phyloP scores from a whole-genome alignment of 2,329 filamentous ascomycete species.

The Cercospora sojina region DNA sequence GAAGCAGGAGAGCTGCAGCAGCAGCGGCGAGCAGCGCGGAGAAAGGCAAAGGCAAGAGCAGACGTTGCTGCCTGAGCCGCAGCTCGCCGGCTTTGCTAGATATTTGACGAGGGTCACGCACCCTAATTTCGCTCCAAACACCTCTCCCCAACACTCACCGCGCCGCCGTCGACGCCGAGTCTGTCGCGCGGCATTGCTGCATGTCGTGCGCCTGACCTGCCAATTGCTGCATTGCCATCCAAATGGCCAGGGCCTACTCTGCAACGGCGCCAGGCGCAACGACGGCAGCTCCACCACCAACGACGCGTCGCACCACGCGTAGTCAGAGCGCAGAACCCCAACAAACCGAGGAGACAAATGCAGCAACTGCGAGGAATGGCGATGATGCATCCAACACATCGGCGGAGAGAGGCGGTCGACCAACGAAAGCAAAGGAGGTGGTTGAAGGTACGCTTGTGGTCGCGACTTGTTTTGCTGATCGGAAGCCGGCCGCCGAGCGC shows the following conservation, averaged over 20 bases:
- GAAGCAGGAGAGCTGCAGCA: background rate
- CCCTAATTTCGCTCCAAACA: background rate
- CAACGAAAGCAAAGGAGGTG: background rate
- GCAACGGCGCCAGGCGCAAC: constrained; percentile 10
- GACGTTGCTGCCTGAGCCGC: background rate
- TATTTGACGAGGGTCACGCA: background rate
- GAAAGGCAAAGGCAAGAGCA: background rate
- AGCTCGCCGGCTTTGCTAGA: background rate
- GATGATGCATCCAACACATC: background rate
- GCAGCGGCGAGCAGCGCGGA: background rate
- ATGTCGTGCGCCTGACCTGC: background rate
- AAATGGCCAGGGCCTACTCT: constrained; percentile 15
- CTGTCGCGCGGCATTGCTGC: background rate
- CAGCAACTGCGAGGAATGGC: background rate
- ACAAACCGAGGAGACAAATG: background rate
- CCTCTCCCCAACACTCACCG: background rate
- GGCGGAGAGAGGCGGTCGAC: constrained; percentile 1
- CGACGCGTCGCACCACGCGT: constrained; percentile 12
- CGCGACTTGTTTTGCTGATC: background rate
- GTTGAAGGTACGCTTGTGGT: background rate
- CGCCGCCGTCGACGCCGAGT: background rate
- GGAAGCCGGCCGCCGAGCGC: background rate
- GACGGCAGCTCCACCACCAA: constrained; percentile 3
- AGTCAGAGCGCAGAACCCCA: constrained; percentile 18
- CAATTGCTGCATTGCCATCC: background rate